A percentile compares a stretch with the other conserved stretches of the same genome.
phyloP scores from a whole-genome alignment of 208 protist species.

The Phytomonas sp. region DNA sequence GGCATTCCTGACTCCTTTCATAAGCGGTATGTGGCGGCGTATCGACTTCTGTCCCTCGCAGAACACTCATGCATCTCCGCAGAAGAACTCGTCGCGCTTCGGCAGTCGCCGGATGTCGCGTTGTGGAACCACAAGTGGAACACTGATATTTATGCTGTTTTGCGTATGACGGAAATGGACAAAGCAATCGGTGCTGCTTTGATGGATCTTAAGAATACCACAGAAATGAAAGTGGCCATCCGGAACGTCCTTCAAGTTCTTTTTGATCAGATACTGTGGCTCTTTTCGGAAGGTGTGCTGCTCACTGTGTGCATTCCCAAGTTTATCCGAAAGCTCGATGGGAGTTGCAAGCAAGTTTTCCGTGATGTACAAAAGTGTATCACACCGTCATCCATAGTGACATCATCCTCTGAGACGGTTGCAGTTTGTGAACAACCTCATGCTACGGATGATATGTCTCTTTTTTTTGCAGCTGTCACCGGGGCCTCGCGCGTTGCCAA shows the following conservation, averaged over 20 bases:
- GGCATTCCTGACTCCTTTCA: slow-evolving; percentile 75
- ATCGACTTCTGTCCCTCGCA: slow-evolving; percentile 44
- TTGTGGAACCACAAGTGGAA: slow-evolving; percentile 87
- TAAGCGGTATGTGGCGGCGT: slow-evolving; percentile 50
- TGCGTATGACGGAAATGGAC: slow-evolving; percentile 51
- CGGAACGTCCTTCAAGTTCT: slow-evolving; percentile 14
- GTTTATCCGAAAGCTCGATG: slow-evolving; percentile 26
- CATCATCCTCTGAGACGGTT: neutral
- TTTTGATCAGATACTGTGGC: slow-evolving; percentile 17
- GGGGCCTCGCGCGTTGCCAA: neutral
- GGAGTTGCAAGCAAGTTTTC: slow-evolving; percentile 8
- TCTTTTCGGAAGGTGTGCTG: slow-evolving; percentile 37
- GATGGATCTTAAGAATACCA: neutral
- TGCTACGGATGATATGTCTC: neutral
- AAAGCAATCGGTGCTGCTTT: slow-evolving; percentile 17
- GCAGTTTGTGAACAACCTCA: neutral
- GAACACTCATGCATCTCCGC: slow-evolving; percentile 40
- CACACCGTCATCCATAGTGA: neutral
- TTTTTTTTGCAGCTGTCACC: neutral
- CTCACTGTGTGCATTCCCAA: slow-evolving; percentile 28
- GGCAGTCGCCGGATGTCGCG: slow-evolving; percentile 51
- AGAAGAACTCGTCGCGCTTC: slow-evolving; percentile 47
- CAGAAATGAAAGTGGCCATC: neutral
- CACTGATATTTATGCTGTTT: slow-evolving; percentile 71
- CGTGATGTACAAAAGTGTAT: neutral